Evolutionary conservation across 768 basidiomycete genomes (phyloP).

Genomic region (Rossbeevera mucosa): DNA sequence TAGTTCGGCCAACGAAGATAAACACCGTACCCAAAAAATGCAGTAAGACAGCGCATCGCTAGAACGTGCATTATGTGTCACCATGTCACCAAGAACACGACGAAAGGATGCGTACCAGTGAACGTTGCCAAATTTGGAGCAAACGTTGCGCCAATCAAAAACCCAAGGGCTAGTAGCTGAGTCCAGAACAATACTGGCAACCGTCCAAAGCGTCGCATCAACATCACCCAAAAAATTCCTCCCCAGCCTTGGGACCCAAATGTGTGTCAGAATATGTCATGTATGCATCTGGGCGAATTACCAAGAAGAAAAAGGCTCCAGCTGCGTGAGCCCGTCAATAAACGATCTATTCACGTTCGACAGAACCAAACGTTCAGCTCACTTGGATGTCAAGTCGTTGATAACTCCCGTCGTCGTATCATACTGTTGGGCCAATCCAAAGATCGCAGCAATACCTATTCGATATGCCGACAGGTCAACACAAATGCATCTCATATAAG

Average conservation of each 20-base stretch:
- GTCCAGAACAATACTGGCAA: conserved; percentile 30
- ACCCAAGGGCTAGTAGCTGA: conserved; percentile 40
- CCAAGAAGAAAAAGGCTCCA: conserved; percentile 50
- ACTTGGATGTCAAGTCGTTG: conserved; percentile 49
- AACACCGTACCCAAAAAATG: conserved; percentile 27
- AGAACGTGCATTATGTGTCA: neutral
- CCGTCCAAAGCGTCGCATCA: conserved; percentile 29
- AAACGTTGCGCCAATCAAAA: conserved; percentile 48
- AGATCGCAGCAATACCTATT: conserved; percentile 47
- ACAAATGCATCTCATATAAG: neutral
- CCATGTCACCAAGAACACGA: neutral
- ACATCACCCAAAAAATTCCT: conserved; percentile 27
- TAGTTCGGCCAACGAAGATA: neutral
- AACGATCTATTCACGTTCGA: neutral
- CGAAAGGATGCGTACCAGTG: conserved; percentile 31
- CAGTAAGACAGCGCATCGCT: conserved; percentile 32
- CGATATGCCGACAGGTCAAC: neutral
- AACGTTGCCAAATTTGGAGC: conserved; percentile 46
- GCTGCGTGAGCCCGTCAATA: conserved; percentile 11
- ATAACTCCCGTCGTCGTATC: conserved; percentile 44
- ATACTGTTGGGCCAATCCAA: conserved; percentile 42
- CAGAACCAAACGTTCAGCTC: neutral
- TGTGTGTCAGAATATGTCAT: conserved; percentile 7
- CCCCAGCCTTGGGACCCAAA: conserved; percentile 23
- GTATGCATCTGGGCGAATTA: conserved; percentile 6